Evolutionary conservation across 371 early-diverging fungal species (phyloP), one percentile per base, ranked within the genome.

Genomic region (Lichtheimia ornata): DNA sequence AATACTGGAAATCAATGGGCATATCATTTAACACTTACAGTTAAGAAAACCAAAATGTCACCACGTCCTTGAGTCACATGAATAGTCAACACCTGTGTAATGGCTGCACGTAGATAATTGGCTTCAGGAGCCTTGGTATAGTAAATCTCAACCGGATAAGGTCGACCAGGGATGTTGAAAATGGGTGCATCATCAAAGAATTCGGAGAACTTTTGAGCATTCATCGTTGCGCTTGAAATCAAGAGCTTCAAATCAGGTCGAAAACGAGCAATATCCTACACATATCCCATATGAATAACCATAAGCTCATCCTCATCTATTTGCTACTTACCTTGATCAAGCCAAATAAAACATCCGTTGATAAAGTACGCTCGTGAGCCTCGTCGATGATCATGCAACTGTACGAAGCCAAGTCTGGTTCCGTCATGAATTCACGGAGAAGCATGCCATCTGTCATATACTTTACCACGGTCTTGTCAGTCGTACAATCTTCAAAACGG

Each of bases 381-480:
- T 99, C 99, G 75, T 99, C 99, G 58, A 99, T 96, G 74, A 99
- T 97, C 63, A 99, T 78, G 61, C 91, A 92, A 45, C 89, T 89
- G 76, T 97, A 98, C 22, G 88, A 82, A 9, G 86, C 89, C 56
- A 99, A 78, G 70, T 97, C 96, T 0, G 99, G 99, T 67, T 97
- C 97, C 6, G 96, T 95, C 83, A 99, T 87, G 70, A 97, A 96
- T 76, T 99, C 99, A 61, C 97, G 90, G 7, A 99, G 85, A 24
- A 99, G 85, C 91, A 99, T 96, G 66, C 99, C 99, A 73, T 99
- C 99, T 1, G 99, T 99, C 96, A 99, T 95, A 56, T 94, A 98
- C 74, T 98, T 98, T 47, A 99, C 85, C 17, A 88, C 70, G 0
- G 99, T 99, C 69, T 92, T 94, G n/a, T 95, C 97, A 4, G 90